These are phyloP conservation scores for Boletus insuetus DNA, from an alignment of 768 basidiomycete genomes.

Conservation along the genomic window DNA sequence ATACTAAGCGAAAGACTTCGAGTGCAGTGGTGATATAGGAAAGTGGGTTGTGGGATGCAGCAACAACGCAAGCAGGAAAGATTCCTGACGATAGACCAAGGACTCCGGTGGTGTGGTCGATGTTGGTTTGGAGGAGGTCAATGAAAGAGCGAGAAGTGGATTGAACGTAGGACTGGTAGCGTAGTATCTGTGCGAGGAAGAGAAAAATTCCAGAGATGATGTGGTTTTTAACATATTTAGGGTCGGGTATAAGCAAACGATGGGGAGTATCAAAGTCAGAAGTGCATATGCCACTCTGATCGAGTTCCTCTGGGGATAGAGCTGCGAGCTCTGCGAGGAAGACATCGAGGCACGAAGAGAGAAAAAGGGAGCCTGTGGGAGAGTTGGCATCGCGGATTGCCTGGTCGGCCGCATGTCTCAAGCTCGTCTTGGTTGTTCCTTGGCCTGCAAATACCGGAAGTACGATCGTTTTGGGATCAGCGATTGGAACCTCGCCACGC, in stretches of 20 bases:
- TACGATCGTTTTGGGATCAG: slow-evolving; percentile 6
- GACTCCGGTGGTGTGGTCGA: slow-evolving; percentile 35
- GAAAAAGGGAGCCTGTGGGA: slow-evolving; percentile 41
- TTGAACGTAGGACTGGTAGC: slow-evolving; percentile 48
- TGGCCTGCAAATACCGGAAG: slow-evolving; percentile 60
- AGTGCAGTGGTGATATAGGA: slow-evolving; percentile 44
- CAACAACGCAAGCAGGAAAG: slow-evolving; percentile 50
- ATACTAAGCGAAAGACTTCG: slow-evolving; percentile 47
- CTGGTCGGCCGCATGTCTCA: slow-evolving; percentile 34
- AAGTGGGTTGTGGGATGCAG: slow-evolving; percentile 38
- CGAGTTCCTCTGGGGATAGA: slow-evolving; percentile 38
- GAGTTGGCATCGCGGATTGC: slow-evolving; percentile 42
- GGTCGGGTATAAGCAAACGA: slow-evolving; percentile 39
- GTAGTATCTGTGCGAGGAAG: slow-evolving; percentile 50
- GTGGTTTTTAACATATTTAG: slow-evolving; percentile 43
- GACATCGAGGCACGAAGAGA: slow-evolving; percentile 49
- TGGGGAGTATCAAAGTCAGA: slow-evolving; percentile 42
- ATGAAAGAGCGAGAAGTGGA: slow-evolving; percentile 19
- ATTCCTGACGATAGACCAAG: slow-evolving; percentile 59
- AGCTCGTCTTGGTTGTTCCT: slow-evolving; percentile 39
- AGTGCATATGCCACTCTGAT: slow-evolving; percentile 38
- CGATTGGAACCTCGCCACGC: slow-evolving; percentile 5
- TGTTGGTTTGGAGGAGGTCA: slow-evolving; percentile 35
- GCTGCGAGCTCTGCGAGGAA: slow-evolving; percentile 49
- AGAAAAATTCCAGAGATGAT: slow-evolving; percentile 48